Conservation (phyloP, 2,329 filamentous ascomycete species). For the Aspergillus tanneri region DNA sequence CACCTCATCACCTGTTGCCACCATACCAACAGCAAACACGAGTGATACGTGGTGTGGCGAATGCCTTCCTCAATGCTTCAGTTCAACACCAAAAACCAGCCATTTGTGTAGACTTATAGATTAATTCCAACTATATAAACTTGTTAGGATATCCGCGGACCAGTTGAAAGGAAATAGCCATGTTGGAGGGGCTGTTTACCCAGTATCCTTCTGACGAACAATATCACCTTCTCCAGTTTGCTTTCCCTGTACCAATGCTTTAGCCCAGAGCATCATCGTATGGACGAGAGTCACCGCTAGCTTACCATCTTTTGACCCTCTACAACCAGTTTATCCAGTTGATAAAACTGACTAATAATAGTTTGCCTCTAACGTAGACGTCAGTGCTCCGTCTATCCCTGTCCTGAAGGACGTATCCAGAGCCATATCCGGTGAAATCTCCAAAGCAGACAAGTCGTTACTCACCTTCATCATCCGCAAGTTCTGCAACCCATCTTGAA, state of each 20-base stretch:
- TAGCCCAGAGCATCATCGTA: background rate
- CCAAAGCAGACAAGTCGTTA: background rate
- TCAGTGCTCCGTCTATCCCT: slow-evolving; percentile 32
- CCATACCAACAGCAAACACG: no score
- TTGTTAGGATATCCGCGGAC: slow-evolving; percentile 7
- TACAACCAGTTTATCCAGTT: slow-evolving; percentile 86
- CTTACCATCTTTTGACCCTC: slow-evolving; percentile 78
- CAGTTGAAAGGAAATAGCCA: background rate
- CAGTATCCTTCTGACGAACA: slow-evolving; percentile 73
- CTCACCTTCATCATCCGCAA: slow-evolving; percentile 84
- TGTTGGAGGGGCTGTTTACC: slow-evolving; percentile 49
- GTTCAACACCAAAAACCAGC: background rate
- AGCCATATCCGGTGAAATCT: background rate
- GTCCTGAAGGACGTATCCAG: background rate
- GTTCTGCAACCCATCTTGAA: slow-evolving; percentile 84
- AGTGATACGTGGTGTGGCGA: slow-evolving; percentile 11
- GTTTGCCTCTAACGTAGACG: slow-evolving; percentile 76
- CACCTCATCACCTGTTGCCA: slow-evolving; percentile 7
- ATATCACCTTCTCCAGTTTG: slow-evolving; percentile 66
- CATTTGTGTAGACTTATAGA: background rate
- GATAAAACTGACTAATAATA: slow-evolving; percentile 89
- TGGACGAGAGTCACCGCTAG: slow-evolving; percentile 12
- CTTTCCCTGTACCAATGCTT: slow-evolving; percentile 25
- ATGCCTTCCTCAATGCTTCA: slow-evolving; percentile 3
- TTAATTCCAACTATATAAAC: slow-evolving; percentile 32